Conservation (phyloP, 441 rosid genomes). For the Lepidium campestre region DNA sequence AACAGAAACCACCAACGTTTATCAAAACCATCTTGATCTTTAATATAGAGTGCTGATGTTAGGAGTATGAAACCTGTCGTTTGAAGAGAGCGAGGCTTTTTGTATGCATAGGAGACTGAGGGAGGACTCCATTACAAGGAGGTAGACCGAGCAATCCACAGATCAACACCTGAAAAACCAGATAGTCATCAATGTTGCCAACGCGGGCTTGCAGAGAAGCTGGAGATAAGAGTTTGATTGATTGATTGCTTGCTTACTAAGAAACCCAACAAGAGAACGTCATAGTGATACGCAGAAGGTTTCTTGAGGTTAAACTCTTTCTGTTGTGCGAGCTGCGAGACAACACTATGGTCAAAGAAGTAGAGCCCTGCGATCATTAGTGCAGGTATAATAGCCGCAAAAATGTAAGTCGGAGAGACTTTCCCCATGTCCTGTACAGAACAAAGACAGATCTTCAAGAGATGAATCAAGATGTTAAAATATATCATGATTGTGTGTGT, state of each 20-base stretch:
- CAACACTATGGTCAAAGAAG: slow-evolving; percentile 86
- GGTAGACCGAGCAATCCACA: slow-evolving; percentile 84
- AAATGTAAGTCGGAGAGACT: slow-evolving; percentile 53
- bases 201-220: no score
- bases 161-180: slow-evolving; percentile 47
- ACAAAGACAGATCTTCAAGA: background rate
- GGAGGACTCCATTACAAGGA: slow-evolving; percentile 88
- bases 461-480: background rate
- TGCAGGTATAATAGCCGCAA: slow-evolving; percentile 70
- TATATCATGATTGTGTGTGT: no score
- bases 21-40: background rate
- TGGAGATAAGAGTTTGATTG: background rate
- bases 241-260: slow-evolving; percentile 38
- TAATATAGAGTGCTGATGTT: background rate
- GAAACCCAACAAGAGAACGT: slow-evolving; percentile 61
- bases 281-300: slow-evolving; percentile 82
- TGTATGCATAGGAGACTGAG: slow-evolving; percentile 89
- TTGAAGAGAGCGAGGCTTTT: slow-evolving; percentile 73
- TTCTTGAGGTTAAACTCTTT: slow-evolving; percentile 76
- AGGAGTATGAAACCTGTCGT: slow-evolving; percentile 43
- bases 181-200: no score
- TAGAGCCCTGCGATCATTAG: slow-evolving; percentile 78
- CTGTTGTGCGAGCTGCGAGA: slow-evolving; percentile 84
- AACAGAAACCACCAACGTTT: background rate
- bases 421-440: slow-evolving; percentile 68